A percentile compares a stretch with the other conserved stretches of the same genome.
These are phyloP conservation scores for Schizopora paradoxa DNA, from an alignment of 1,284 basidiomycete genomes.

Conservation along the genomic window DNA sequence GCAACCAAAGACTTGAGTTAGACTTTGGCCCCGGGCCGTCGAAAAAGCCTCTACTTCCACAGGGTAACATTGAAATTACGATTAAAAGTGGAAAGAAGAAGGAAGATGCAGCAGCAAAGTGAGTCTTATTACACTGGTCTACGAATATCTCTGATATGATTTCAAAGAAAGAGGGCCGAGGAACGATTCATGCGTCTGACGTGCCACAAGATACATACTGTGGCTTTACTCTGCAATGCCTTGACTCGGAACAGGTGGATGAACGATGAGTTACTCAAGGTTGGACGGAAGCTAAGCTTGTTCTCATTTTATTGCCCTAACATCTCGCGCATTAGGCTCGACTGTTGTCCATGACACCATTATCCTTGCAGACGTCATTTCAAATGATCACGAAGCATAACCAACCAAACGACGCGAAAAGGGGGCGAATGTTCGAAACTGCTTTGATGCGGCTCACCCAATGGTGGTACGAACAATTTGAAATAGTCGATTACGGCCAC, in stretches of 20 bases:
- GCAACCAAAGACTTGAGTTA: not conserved
- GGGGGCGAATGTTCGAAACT: conserved; percentile 81
- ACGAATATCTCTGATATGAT: not conserved
- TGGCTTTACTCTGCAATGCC: conserved; percentile 74
- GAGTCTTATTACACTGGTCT: conserved; percentile 12
- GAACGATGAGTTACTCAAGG: conserved; percentile 80
- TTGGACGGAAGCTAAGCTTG: conserved; percentile 33
- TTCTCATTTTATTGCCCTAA: conserved; percentile 4
- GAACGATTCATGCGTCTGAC: conserved; percentile 63
- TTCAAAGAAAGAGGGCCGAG: conserved; percentile 34
- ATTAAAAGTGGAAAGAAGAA: conserved; percentile 41
- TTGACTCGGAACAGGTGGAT: conserved; percentile 79
- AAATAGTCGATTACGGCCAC: conserved; percentile 57
- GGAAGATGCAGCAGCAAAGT: conserved; percentile 27
- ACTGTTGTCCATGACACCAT: conserved; percentile 78
- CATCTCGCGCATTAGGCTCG: conserved; percentile 55
- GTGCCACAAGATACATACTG: conserved; percentile 83
- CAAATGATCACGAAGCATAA: conserved; percentile 76
- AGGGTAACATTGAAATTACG: conserved; percentile 54
- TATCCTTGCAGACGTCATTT: conserved; percentile 75
- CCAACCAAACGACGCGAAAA: conserved; percentile 71
- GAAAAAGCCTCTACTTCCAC: not conserved
- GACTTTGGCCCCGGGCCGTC: not conserved
- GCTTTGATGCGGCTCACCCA: conserved; percentile 67
- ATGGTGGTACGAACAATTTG: conserved; percentile 80